These are phyloP conservation scores for Proliferodiscus dingleyae DNA, from an alignment of 2,329 filamentous ascomycete genomes.

Conservation along the genomic window DNA sequence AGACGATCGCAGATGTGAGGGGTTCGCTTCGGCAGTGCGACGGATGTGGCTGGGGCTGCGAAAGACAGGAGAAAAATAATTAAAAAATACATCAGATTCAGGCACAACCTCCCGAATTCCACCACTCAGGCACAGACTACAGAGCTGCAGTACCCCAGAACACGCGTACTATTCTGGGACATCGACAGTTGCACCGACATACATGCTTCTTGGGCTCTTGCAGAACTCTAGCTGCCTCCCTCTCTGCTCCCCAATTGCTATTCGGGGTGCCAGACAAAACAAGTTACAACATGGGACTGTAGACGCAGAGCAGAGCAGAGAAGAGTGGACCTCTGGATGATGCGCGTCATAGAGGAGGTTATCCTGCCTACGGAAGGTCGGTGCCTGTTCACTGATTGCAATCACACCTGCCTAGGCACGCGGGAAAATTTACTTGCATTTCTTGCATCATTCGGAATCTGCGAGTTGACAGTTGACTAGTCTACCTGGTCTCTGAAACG, in stretches of 20 bases:
- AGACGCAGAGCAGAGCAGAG: no score
- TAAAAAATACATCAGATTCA: not conserved
- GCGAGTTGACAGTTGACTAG: constrained; percentile 27
- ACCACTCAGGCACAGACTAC: not conserved
- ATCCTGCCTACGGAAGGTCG: no score
- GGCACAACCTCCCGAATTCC: not conserved
- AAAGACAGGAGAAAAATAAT: no score
- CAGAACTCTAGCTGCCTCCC: no score
- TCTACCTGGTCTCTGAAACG: constrained; percentile 25
- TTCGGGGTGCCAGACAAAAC: no score
- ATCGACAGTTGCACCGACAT: not conserved
- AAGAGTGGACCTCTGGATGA: constrained; percentile 1
- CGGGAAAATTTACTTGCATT: constrained; percentile 17
- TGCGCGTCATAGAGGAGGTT: not conserved
- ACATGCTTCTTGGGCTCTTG: no score
- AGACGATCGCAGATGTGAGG: not conserved
- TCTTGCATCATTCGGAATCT: constrained; percentile 30
- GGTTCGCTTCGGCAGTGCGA: not conserved
- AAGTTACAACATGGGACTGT: no score
- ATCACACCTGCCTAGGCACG: constrained; percentile 2
- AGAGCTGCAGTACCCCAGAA: no score
- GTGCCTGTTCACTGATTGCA: not conserved
- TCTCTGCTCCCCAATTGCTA: no score
- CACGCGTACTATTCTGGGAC: not conserved
- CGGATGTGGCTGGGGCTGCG: not conserved